These are phyloP conservation scores for Sclerotinia borealis DNA, from an alignment of 2,329 filamentous ascomycete genomes.

Conservation along the genomic window DNA sequence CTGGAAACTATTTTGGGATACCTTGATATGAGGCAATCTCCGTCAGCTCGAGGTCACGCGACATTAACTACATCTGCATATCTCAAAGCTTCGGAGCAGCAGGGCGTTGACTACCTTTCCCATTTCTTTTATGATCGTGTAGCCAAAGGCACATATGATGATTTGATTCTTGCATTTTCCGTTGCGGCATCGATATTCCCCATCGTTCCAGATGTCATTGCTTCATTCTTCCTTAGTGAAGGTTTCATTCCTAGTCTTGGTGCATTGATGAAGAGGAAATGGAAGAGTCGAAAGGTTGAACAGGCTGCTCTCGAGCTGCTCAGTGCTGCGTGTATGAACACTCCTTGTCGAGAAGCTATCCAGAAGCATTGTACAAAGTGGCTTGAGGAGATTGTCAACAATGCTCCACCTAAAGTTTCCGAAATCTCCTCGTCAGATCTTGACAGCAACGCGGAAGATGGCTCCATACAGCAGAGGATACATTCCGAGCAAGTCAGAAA, in stretches of 20 bases:
- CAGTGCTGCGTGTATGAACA: constrained; percentile 84
- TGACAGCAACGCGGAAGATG: constrained; percentile 25
- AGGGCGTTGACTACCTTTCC: constrained; percentile 63
- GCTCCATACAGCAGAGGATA: constrained; percentile 29
- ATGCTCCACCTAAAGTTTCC: constrained; percentile 53
- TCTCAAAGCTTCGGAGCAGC: constrained; percentile 68
- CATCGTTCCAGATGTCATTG: constrained; percentile 67
- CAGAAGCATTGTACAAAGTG: constrained; percentile 79
- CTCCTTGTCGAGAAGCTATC: constrained; percentile 74
- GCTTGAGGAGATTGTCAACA: constrained; percentile 77
- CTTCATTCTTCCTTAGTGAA: constrained; percentile 78
- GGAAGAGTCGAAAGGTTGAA: constrained; percentile 81
- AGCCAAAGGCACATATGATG: constrained; percentile 71
- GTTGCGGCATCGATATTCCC: constrained; percentile 87
- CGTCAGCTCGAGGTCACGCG: constrained; percentile 71
- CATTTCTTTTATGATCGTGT: constrained; percentile 70
- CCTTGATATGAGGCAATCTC: constrained; percentile 74
- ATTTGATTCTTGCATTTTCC: constrained; percentile 87
- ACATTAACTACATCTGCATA: constrained; percentile 78
- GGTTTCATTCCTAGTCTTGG: constrained; percentile 76
- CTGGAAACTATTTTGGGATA: constrained; percentile 82
- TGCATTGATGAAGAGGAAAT: constrained; percentile 69
- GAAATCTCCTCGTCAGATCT: constrained; percentile 23
- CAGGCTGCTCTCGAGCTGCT: constrained; percentile 82
- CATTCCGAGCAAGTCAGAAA: constrained; percentile 58